Conservation (phyloP, 2,329 filamentous ascomycete genomes). For the Penicillium decumbens region DNA sequence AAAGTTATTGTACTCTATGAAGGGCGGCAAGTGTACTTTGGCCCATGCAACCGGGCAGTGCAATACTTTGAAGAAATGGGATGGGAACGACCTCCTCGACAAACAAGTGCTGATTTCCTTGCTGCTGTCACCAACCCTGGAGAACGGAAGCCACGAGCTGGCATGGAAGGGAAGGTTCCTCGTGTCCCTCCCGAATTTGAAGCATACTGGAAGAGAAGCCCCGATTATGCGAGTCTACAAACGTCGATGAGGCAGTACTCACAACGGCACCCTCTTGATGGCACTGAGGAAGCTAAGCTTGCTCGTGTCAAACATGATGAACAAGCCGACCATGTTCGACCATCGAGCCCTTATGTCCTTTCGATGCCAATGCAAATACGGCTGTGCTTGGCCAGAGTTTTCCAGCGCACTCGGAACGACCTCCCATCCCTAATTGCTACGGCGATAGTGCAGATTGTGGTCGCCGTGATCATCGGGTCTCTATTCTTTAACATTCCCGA, state of each 20-base stretch:
- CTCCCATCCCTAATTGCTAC: too few relatives aligned
- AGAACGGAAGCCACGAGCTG: slow-evolving; percentile 54
- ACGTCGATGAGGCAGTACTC: slow-evolving; percentile 35
- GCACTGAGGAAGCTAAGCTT: slow-evolving; percentile 19
- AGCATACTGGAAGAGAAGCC: slow-evolving; percentile 43
- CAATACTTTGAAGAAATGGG: slow-evolving; percentile 64
- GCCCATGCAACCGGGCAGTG: slow-evolving; percentile 37
- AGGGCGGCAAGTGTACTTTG: slow-evolving; percentile 73
- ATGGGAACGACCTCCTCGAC: slow-evolving; percentile 61
- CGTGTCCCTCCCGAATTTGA: slow-evolving; percentile 66
- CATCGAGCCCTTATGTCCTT: too few relatives aligned
- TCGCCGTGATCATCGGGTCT: too few relatives aligned
- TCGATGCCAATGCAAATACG: too few relatives aligned
- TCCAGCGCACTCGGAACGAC: too few relatives aligned
- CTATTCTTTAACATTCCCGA: too few relatives aligned
- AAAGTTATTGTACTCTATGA: slow-evolving; percentile 71
- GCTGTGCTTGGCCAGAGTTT: too few relatives aligned
- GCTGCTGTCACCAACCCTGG: slow-evolving; percentile 63
- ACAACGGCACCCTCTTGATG: slow-evolving; percentile 31
- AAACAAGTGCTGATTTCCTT: slow-evolving; percentile 66
- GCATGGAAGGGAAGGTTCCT: slow-evolving; percentile 59
- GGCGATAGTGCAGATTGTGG: too few relatives aligned
- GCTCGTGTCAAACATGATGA: too few relatives aligned
- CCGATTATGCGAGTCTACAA: slow-evolving; percentile 29
- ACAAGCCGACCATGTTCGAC: too few relatives aligned